These are phyloP conservation scores for Arabidopsis suecica DNA, from an alignment of 345 rosid species.

Conservation along the genomic window DNA sequence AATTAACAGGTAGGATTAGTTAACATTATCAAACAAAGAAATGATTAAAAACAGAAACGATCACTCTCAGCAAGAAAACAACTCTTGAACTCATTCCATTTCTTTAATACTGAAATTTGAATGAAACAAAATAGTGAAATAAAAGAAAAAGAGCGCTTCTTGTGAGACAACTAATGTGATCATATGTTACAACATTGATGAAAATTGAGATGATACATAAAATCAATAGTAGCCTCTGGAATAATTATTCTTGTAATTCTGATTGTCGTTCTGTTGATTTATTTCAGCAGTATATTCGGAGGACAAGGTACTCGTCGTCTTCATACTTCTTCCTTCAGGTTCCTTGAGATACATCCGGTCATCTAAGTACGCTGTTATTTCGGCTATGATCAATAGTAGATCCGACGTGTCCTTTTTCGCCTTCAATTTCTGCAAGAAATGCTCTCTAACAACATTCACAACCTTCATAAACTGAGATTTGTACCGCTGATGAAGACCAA, in stretches of 20 bases:
- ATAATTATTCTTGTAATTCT: constrained; percentile 33
- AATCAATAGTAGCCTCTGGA: constrained; percentile 13
- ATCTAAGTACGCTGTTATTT: constrained; percentile 64
- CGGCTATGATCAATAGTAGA: constrained; percentile 51
- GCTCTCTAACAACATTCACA: constrained; percentile 56
- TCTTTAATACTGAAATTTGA: background rate
- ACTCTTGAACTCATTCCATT: constrained; percentile 39
- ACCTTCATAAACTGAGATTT: constrained; percentile 72
- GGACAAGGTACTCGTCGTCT: constrained; percentile 50
- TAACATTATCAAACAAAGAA: background rate
- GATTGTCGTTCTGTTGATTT: constrained; percentile 36
- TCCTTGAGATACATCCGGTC: constrained; percentile 62
- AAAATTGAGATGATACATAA: background rate
- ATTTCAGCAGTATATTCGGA: constrained; percentile 48
- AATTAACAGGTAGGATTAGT: background rate
- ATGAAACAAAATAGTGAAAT: too few relatives aligned
- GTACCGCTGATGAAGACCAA: constrained; percentile 64
- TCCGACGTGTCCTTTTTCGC: constrained; percentile 52
- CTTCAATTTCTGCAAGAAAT: constrained; percentile 62
- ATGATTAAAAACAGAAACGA: background rate
- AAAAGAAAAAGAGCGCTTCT: background rate
- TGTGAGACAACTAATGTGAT: background rate
- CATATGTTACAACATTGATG: constrained; percentile 3
- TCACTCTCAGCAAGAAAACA: constrained; percentile 43
- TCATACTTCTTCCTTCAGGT: constrained; percentile 70